Conservation (phyloP, 2,329 filamentous ascomycete genomes). For the Diaporthe sp. region DNA sequence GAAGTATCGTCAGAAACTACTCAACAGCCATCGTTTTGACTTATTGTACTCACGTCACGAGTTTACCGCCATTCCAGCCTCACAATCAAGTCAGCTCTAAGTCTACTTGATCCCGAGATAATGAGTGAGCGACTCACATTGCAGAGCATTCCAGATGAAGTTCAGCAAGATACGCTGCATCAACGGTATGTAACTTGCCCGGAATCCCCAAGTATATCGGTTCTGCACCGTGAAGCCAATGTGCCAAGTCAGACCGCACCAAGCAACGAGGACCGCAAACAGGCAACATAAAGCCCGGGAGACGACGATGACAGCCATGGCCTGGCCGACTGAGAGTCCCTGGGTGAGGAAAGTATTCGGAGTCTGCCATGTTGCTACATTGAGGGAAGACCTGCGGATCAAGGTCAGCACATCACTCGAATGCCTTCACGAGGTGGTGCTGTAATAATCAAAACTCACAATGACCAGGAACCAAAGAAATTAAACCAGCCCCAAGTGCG, state of each 20-base stretch:
- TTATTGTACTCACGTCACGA: conserved; percentile 38
- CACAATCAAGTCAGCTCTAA: no score
- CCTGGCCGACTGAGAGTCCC: conserved; percentile 58
- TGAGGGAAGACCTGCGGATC: conserved; percentile 46
- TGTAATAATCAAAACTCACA: no score
- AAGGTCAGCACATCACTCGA: no score
- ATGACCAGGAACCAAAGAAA: no score
- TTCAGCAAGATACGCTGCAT: conserved; percentile 61
- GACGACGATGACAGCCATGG: conserved; percentile 60
- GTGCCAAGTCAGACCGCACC: conserved; percentile 62
- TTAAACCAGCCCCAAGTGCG: no score
- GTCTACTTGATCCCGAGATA: no score
- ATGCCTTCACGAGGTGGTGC: no score
- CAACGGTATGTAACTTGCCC: conserved; percentile 62
- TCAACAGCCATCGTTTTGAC: no score
- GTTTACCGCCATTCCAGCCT: conserved; percentile 50
- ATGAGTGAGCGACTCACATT: conserved; percentile 22
- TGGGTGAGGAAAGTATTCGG: conserved; percentile 59
- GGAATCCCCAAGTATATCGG: conserved; percentile 62
- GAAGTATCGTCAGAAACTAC: no score
- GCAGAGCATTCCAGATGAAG: conserved; percentile 56
- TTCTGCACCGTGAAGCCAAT: conserved; percentile 64
- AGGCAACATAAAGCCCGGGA: conserved; percentile 55
- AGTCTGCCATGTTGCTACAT: conserved; percentile 58
- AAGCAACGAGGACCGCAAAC: conserved; percentile 59